Base-by-base conservation (phyloP, 1,139 yeast species). In the Sugiyamaella castrensis region DNA sequence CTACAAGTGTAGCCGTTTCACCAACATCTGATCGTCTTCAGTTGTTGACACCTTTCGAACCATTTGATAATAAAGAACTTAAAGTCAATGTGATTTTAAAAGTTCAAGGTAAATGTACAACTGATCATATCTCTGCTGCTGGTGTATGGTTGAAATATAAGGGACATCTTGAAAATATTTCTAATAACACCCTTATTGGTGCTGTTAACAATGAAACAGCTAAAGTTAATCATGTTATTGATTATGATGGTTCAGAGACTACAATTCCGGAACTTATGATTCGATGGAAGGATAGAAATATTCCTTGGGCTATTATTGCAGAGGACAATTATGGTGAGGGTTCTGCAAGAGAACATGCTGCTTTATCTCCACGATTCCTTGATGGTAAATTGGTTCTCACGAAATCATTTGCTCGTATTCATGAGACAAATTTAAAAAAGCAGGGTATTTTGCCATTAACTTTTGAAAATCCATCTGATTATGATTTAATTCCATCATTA, bases 241-340 rank as follows among this genome's bases (percentile, higher is more conserved):
- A 92, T 67, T 76, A 87, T 57, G 89, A 91, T 67, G 96, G 96
- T 37, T 76, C 77, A 38, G 77, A 74, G 44, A 59, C 58, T 65
- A 81, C 92, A 16, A 92, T 92, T 58, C 98, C 98, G n/a, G 98
- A 88, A 62, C 77, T 91, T 53, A 91, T 92, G 98, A 85, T 84
- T 71, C 86, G 87, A 67, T 92, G 97, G 97, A 91, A 91, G 70
- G 74, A 80, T 40, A 94, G 87, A 56, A 61, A 71, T 8, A 79
- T 87, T 60, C 94, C 95, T 13, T 92, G 98, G 98, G 78, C 82
- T 57, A 97, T 92, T 43, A 85, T 92, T 56, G 98, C 97, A 46
- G 98, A 91, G 67, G 96, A 92, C 67, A 92, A 92, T 72, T 92
- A 91, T 63, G 98, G 98, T 70, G 98, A 92, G 75, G 98, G 98